A percentile compares a stretch with the other conserved stretches of the same genome.
Evolutionary conservation across 768 basidiomycete species (phyloP).

Genomic region (Rhodosporidiobolus odoratus): DNA sequence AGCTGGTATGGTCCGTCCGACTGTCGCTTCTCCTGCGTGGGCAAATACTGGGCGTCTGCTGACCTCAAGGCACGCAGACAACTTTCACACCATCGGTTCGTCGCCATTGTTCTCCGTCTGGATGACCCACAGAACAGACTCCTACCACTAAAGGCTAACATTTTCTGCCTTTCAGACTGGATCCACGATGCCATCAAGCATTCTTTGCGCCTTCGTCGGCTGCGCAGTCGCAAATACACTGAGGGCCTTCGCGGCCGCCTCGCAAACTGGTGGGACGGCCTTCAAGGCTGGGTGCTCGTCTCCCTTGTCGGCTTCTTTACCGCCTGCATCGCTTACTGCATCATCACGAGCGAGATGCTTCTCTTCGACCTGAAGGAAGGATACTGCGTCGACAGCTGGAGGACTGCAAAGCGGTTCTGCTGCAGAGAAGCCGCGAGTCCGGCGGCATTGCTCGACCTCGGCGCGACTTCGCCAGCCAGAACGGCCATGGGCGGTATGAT

Average conservation of each 20-base stretch:
- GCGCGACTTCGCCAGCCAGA: no score
- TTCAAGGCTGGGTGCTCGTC: conserved; percentile 61
- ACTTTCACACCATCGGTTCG: conserved; percentile 32
- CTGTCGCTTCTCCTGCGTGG: not conserved
- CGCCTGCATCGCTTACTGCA: conserved; percentile 72
- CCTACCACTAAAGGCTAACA: no score
- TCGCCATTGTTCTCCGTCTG: not conserved
- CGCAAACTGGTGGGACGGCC: conserved; percentile 32
- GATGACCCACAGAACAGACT: no score
- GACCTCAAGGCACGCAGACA: conserved; percentile 34
- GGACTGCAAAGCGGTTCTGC: conserved; percentile 73
- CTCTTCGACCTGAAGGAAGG: conserved; percentile 91
- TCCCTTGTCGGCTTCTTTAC: conserved; percentile 83
- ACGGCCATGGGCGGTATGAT: not conserved
- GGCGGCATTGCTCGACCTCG: no score
- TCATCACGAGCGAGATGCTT: conserved; percentile 78
- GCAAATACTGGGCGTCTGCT: no score
- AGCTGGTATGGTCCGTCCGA: conserved; percentile 44
- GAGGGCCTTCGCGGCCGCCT: conserved; percentile 30
- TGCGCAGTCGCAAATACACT: conserved; percentile 19
- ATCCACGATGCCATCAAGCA: conserved; percentile 69
- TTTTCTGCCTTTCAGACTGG: conserved; percentile 69
- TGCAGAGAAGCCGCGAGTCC: conserved; percentile 52
- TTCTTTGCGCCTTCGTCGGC: conserved; percentile 28
- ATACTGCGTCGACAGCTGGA: conserved; percentile 66